Evolutionary conservation across 345 rosid genomes (phyloP).

Genomic region (Psidium friedrichsthalianum): DNA sequence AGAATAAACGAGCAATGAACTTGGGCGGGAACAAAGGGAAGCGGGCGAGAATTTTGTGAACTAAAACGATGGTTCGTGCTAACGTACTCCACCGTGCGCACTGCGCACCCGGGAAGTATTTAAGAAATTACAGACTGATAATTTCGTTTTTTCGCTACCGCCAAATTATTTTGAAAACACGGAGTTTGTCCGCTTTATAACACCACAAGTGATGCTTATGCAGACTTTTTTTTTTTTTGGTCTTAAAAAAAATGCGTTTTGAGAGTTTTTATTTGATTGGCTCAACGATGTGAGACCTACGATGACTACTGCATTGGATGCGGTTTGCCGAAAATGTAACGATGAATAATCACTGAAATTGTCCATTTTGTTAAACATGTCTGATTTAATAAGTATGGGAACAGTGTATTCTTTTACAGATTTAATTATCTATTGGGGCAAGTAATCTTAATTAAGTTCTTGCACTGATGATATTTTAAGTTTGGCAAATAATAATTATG

Average conservation of each 20-base stretch:
- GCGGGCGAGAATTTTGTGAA: neutral
- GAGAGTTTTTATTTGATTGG: neutral
- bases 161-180: neutral
- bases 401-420: neutral
- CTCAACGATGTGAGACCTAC: neutral
- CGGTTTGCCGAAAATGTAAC: neutral
- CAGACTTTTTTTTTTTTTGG: neutral
- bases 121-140: neutral
- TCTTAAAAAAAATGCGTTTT: neutral
- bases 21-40: neutral
- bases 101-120: neutral
- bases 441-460: neutral
- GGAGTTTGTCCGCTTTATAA: neutral
- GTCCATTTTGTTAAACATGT: neutral
- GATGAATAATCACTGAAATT: fast-evolving
- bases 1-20: neutral
- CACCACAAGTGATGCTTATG: neutral
- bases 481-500: neutral
- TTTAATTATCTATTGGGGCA: neutral
- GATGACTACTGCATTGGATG: neutral
- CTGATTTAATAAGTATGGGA: fast-evolving
- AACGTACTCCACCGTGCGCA: neutral
- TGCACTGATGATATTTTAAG: neutral
- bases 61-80: neutral
- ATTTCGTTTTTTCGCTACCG: neutral